Conservation (phyloP, 192 early-diverging fungal species). For the Lobulomyces angularis region DNA sequence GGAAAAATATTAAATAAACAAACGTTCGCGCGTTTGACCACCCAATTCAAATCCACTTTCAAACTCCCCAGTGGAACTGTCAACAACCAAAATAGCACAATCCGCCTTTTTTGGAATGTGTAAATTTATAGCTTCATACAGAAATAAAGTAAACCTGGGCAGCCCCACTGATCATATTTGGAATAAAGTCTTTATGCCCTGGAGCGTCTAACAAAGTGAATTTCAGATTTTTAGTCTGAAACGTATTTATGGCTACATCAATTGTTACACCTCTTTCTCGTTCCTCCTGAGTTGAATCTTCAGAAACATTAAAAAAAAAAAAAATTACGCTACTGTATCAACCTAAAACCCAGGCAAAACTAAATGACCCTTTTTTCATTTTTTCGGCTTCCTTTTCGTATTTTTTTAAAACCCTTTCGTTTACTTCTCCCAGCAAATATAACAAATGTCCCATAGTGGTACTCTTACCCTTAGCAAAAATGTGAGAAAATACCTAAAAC, state of each 20-base stretch:
- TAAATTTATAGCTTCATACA: slow-evolving; percentile 9
- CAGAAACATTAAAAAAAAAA: slow-evolving; percentile 6
- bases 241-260: slow-evolving; percentile 83
- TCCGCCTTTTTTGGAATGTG: slow-evolving; percentile 56
- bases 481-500: too few relatives aligned
- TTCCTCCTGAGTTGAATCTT: slow-evolving; percentile 5
- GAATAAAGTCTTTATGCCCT: slow-evolving; percentile 95
- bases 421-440: slow-evolving; percentile 77
- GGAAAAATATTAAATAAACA: too few relatives aligned
- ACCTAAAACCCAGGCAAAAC: slow-evolving; percentile 97
- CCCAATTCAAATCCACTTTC: slow-evolving; percentile 88
- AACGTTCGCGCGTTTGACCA: slow-evolving; percentile 96
- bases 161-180: slow-evolving; percentile 98
- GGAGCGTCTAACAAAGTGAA: slow-evolving; percentile 93
- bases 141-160: slow-evolving; percentile 39
- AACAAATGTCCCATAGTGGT: slow-evolving; percentile 95
- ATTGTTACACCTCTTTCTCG: slow-evolving; percentile 88
- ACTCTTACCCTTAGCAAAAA: slow-evolving; percentile 88
- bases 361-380: slow-evolving; percentile 90
- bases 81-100: slow-evolving; percentile 86
- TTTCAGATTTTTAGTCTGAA: slow-evolving; percentile 61
- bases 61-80: slow-evolving; percentile 78
- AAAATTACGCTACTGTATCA: slow-evolving; percentile 59
- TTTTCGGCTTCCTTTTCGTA: slow-evolving; percentile 84
- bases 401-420: slow-evolving; percentile 70